Evolutionary conservation across 2,329 filamentous ascomycete species (phyloP).

Genomic region (Fusarium bulbicola): DNA sequence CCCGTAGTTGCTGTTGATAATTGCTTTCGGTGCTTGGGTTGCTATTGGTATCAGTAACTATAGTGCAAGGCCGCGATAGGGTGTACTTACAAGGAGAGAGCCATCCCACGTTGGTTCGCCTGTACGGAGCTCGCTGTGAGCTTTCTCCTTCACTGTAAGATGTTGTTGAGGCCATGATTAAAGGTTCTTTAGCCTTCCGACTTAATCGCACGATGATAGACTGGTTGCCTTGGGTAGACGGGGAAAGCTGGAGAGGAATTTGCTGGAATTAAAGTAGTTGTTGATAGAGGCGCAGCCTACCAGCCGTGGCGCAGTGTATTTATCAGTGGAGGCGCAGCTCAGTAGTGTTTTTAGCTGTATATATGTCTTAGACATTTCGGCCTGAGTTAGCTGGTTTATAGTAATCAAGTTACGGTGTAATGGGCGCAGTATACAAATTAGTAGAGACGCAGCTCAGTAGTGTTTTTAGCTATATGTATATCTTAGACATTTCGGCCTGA

Average conservation of each 20-base stretch:
- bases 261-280: neutral
- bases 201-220: rapidly evolving
- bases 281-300: neutral
- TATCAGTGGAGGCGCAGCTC: neutral
- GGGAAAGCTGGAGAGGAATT: neutral
- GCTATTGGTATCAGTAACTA: neutral
- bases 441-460: too few species aligned
- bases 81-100: neutral
- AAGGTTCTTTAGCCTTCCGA: rapidly evolving
- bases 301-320: neutral
- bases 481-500: too few species aligned
- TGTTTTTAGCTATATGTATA: too few species aligned
- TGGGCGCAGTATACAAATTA: too few species aligned
- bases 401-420: neutral
- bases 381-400: rapidly evolving
- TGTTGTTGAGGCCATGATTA: neutral
- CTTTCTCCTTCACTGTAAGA: neutral
- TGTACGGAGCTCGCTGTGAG: neutral
- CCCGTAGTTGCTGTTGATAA: neutral
- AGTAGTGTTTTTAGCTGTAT: rapidly evolving
- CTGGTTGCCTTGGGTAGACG: neutral
- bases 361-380: neutral
- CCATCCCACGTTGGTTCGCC: neutral
- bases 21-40: neutral
- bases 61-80: rapidly evolving